Evolutionary conservation across 2,329 filamentous ascomycete genomes (phyloP).

Genomic region (Alternaria gaisen): DNA sequence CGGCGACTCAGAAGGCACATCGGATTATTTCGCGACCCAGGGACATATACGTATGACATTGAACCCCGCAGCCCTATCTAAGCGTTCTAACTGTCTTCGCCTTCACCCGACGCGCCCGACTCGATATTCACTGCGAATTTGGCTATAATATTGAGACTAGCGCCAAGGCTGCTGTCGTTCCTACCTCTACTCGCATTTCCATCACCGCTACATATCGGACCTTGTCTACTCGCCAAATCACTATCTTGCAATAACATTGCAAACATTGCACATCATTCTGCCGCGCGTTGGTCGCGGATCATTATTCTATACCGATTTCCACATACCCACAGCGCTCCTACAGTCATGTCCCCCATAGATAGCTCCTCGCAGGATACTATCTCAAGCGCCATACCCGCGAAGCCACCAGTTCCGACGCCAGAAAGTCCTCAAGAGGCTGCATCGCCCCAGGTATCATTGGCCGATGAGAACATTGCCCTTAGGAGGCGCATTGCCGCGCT

Average conservation of each 20-base stretch:
- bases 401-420: neutral
- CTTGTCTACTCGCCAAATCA: neutral
- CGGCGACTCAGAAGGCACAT: neutral
- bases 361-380: neutral
- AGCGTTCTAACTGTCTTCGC: neutral
- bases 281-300: neutral
- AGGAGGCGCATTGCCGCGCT: neutral
- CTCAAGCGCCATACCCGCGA: neutral
- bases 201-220: neutral
- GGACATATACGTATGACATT: neutral
- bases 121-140: neutral
- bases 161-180: neutral
- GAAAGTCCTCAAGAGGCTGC: neutral
- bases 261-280: neutral
- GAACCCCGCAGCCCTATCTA: neutral
- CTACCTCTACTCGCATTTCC: slow-evolving; percentile 1
- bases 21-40: neutral
- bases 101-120: neutral
- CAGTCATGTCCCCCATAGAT: neutral
- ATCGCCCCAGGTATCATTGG: neutral
- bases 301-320: neutral
- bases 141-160: neutral
- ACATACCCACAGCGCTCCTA: neutral
- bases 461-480: slow-evolving; percentile 1
- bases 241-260: neutral